These are phyloP conservation scores for Favolaschia claudopus DNA, from an alignment of 768 basidiomycete species.

Conservation along the genomic window DNA sequence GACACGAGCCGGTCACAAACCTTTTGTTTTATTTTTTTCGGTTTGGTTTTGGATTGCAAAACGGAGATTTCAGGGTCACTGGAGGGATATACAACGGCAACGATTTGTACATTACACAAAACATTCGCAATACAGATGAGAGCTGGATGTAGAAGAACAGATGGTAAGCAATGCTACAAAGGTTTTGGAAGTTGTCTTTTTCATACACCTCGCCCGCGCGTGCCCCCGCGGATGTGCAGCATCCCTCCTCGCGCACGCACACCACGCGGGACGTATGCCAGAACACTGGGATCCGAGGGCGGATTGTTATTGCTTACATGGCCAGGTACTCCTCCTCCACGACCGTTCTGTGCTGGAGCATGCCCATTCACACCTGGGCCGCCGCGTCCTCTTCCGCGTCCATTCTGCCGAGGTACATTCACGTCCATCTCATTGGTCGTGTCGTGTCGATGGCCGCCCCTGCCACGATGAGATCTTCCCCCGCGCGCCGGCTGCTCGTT, in stretches of 20 bases:
- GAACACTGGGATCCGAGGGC: slow-evolving; percentile 4
- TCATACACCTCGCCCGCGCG: too few relatives aligned
- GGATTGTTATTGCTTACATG: background rate
- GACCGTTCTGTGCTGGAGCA: background rate
- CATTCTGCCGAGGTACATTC: background rate
- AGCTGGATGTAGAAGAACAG: too few relatives aligned
- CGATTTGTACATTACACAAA: too few relatives aligned
- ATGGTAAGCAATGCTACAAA: too few relatives aligned
- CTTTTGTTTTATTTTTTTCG: slow-evolving; percentile 54
- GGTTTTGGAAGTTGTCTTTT: too few relatives aligned
- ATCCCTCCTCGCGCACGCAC: slow-evolving; percentile 18
- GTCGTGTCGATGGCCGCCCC: slow-evolving; percentile 12
- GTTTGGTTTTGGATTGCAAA: background rate
- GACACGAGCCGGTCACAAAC: slow-evolving; percentile 80
- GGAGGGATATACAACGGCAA: too few relatives aligned
- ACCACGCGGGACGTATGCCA: slow-evolving; percentile 22
- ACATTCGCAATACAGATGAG: too few relatives aligned
- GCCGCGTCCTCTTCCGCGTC: slow-evolving; percentile 11
- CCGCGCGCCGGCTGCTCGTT: slow-evolving; percentile 17
- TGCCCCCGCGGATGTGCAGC: slow-evolving; percentile 5
- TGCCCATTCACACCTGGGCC: background rate
- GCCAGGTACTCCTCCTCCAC: background rate
- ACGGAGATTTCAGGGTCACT: too few relatives aligned
- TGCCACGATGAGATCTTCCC: slow-evolving; percentile 4
- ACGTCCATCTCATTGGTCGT: slow-evolving; percentile 25